Evolutionary conservation across 2,329 filamentous ascomycete species (phyloP).

Genomic region (Chrysoporthe cubensis): DNA sequence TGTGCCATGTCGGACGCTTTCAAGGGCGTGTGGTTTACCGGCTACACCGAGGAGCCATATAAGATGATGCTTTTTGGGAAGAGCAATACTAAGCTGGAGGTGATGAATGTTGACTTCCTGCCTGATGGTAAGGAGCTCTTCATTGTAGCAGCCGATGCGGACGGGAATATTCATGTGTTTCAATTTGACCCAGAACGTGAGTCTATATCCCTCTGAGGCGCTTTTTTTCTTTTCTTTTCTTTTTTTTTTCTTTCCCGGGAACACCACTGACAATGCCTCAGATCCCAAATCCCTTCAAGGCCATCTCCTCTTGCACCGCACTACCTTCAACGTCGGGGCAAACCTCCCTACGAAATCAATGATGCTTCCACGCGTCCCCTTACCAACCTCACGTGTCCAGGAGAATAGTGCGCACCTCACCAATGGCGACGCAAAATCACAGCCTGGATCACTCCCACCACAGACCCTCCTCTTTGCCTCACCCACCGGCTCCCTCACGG

Average conservation of each 20-base stretch:
- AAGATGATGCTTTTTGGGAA: conserved; percentile 94
- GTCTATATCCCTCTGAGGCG: conserved; percentile 39
- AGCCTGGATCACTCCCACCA: conserved; percentile 41
- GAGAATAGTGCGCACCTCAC: conserved; percentile 35
- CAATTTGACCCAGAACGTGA: conserved; percentile 94
- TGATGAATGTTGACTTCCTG: conserved; percentile 83
- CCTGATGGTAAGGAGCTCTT: conserved; percentile 83
- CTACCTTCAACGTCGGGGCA: conserved; percentile 82
- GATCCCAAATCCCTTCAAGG: conserved; percentile 93
- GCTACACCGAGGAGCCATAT: conserved; percentile 96
- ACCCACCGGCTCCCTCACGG: conserved; percentile 73
- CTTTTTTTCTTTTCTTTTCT: background rate
- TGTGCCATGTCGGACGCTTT: conserved; percentile 87
- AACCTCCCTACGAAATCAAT: conserved; percentile 76
- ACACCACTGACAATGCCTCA: conserved; percentile 44
- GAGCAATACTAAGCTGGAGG: conserved; percentile 75
- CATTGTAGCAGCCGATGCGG: conserved; percentile 80
- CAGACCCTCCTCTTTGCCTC: conserved; percentile 71
- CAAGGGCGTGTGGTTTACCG: conserved; percentile 94
- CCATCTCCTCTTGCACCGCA: conserved; percentile 81
- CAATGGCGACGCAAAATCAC: conserved; percentile 37
- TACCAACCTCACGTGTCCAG: conserved; percentile 39
- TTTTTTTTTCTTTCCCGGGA: no score
- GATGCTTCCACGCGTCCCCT: conserved; percentile 68
- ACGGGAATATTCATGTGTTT: conserved; percentile 84